Evolutionary conservation across 768 basidiomycete species (phyloP), one percentile per base, ranked within the genome.

Genomic region (Termitomyces sp.): DNA sequence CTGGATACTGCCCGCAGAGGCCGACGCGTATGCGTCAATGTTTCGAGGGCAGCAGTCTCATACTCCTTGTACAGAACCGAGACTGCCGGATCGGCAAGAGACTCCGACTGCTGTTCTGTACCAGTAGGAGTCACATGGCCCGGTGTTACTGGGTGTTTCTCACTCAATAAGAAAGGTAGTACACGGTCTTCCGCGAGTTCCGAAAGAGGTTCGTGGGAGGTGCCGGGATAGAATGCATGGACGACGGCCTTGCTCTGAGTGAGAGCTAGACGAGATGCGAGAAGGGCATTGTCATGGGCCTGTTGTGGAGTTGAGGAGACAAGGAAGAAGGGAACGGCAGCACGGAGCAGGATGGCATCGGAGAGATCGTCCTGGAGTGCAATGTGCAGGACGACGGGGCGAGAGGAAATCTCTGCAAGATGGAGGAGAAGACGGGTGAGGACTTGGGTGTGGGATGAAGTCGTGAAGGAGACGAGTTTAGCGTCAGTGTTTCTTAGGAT

Each of bases 251-350:
- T 89, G 58, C 79, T 79, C 67, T 90, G 85, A 7, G 81, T 72
- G 40, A 81, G 81, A 0, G 96, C 92, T 54, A 98, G 75, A 46
- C 88, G 84, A 55, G 92, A 87, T 15, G 94, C 93, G 18, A 98
- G 82, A 39, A 98, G 76, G 24, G 94, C 91, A 73, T 98, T 89
- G 70, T 96, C 92, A 67, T 96, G 91, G 4, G 94, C 92, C 69
- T 94, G 84, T 70, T 94, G 90, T 3, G 85, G 72, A 1, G 83
- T 85, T 39, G 84, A 81, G 7, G 94, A 96, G 68, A 96, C 80
- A 54, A 98, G 67, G 70, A 94, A 88, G 75, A 88, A 92, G 33
- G 91, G 91, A 6, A 92, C 84, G 20, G 86, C 81, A n/a, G 89
- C 84, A 44, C 89, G 87, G 60, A 96, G 86, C 13, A 89, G 77